These are phyloP conservation scores for Phytophthora pistaciae DNA, from an alignment of 352 stramenopile genomes.

Conservation along the genomic window DNA sequence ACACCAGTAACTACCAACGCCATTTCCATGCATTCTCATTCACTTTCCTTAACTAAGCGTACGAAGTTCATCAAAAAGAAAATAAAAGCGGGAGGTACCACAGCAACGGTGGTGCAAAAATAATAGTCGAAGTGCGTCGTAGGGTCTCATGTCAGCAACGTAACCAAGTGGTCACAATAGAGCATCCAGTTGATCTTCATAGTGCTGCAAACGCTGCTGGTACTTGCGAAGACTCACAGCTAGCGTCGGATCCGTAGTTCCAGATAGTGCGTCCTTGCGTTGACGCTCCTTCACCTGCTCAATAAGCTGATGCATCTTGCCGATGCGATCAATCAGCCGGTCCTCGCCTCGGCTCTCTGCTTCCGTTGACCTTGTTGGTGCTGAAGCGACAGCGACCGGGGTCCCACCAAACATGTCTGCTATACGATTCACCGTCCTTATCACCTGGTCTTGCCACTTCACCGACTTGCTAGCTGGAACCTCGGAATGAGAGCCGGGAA, in stretches of 20 bases:
- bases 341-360: not conserved
- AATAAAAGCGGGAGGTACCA: conserved; percentile 5
- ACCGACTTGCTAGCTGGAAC: not conserved
- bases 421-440: not conserved
- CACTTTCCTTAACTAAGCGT: conserved; percentile 2
- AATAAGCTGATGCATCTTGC: not conserved
- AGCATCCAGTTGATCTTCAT: not conserved
- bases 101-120: conserved; percentile 2
- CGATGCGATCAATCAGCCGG: not conserved
- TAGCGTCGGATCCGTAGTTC: not conserved
- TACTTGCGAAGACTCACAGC: not conserved
- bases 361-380: not conserved
- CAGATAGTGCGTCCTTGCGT: not conserved
- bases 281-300: not conserved
- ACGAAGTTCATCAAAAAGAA: conserved; percentile 5
- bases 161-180: not conserved
- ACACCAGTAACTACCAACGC: not conserved
- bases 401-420: not conserved
- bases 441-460: not conserved
- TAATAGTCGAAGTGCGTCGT: not conserved
- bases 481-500: not conserved
- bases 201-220: not conserved
- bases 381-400: not conserved
- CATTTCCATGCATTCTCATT: not conserved
- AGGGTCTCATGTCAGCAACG: not conserved